These are phyloP conservation scores for Alternaria metachromatica DNA, from an alignment of 2,329 filamentous ascomycete species.

Conservation along the genomic window DNA sequence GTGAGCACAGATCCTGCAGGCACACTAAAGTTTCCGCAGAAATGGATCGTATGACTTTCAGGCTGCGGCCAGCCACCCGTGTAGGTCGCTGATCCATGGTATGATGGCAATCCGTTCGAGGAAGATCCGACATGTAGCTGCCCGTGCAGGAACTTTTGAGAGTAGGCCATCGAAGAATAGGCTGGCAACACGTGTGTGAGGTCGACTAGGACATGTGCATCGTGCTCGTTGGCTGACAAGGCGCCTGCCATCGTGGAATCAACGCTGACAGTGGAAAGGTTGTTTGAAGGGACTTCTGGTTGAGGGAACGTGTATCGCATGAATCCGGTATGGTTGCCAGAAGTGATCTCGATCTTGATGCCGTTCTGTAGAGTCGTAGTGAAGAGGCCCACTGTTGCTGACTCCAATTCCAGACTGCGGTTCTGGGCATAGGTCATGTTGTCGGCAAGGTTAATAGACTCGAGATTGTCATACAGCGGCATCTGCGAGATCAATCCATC, in stretches of 20 bases:
- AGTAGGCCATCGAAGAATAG: constrained; percentile 4
- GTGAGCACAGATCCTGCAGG: background rate
- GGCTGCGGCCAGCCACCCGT: constrained; percentile 7
- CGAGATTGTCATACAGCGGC: constrained; percentile 41
- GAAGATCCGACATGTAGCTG: constrained; percentile 1
- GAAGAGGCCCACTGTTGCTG: constrained; percentile 33
- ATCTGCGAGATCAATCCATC: constrained; percentile 40
- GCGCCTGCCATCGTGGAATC: background rate
- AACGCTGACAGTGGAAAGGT: background rate
- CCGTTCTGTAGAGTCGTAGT: constrained; percentile 33
- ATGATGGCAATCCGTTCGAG: background rate
- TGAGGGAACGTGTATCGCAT: constrained; percentile 38
- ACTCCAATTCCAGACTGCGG: constrained; percentile 22
- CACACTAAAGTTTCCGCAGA: constrained; percentile 9
- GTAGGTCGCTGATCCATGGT: constrained; percentile 7
- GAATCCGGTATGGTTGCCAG: constrained; percentile 26
- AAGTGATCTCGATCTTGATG: constrained; percentile 32
- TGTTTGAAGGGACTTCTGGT: background rate
- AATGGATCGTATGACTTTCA: constrained; percentile 3
- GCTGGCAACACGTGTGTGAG: constrained; percentile 54
- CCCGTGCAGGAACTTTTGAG: constrained; percentile 4
- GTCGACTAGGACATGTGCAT: constrained; percentile 50
- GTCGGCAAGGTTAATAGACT: constrained; percentile 43
- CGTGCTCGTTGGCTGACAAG: constrained; percentile 8
- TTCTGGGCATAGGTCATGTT: constrained; percentile 43